These are phyloP conservation scores for Panicum virgatum DNA, from an alignment of 202 grass and related monocot species.

Conservation along the genomic window DNA sequence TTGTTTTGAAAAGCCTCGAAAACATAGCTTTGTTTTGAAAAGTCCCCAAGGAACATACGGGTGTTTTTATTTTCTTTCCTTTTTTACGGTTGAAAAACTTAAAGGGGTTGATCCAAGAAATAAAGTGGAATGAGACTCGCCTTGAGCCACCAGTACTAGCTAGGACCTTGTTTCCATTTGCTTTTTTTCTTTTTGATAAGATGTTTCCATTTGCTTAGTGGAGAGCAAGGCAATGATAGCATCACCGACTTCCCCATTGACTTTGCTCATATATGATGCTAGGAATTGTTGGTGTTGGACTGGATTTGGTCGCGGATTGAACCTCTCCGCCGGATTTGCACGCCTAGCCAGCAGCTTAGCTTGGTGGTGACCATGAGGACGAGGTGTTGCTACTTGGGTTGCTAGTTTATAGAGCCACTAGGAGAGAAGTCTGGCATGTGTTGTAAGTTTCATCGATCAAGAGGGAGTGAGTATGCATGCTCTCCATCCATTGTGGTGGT, in stretches of 20 bases:
- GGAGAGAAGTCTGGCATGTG: too few species aligned
- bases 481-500: too few species aligned
- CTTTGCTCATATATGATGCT: neutral
- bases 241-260: slow-evolving; percentile 1
- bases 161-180: neutral
- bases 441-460: too few species aligned
- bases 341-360: neutral
- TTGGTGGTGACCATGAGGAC: too few species aligned
- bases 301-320: neutral
- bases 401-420: too few species aligned
- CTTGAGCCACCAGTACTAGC: neutral
- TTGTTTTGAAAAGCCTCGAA: too few species aligned
- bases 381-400: too few species aligned
- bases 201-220: neutral
- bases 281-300: neutral
- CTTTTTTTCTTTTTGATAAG: too few species aligned
- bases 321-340: neutral
- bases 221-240: neutral
- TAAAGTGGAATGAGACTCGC: neutral
- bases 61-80: neutral
- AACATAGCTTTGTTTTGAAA: too few species aligned
- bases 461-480: too few species aligned
- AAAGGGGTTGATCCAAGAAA: neutral
- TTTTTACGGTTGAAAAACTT: neutral
- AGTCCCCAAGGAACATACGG: too few species aligned